Base-by-base conservation (phyloP, 2,329 filamentous ascomycete genomes). In the Claviceps cyperi region DNA sequence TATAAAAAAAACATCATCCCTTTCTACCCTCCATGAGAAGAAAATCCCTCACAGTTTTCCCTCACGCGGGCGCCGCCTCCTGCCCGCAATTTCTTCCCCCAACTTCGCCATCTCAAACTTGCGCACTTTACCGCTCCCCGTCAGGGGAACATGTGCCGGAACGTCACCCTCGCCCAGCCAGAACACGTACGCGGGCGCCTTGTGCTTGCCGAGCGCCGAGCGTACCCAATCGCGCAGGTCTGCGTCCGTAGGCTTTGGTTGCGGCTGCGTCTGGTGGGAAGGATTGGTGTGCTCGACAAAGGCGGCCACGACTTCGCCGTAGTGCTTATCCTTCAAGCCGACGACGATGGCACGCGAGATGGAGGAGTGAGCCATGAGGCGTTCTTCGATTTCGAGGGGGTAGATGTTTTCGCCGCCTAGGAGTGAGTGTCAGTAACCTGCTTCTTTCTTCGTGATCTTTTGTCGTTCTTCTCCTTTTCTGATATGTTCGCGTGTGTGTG, bases 301-400 rank as follows among this genome's bases (percentile, higher is more conserved):
- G 0, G 82, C 78, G 8, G 73, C 80, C 1, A 86, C 83, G 0
- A 85, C 82, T 60, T 88, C 84, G 48, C 83, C 84, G 57, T 86
- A 86, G 58, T 82, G 78, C n/a, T 72, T 69, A 58, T 86, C 77
- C 51, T 81, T 78, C 28, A 87, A 70, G 1, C 82, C 84, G 38
- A 86, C 78, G 2, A 87, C 83, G 46, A 84, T 75, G 14, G 83
- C 83, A n/a, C 77, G 70, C 1, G 71, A 63, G 28, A 88, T 73
- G 2, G 72, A 67, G 0, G 79, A 73, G 62, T 88, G 84, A 1
- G 74, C 71, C 44, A 80, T 68, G n/a, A 88, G 71, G 2, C 83
- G 75, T 62, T 86, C 82, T 64, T 88, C 84, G 52, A 87, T 86
- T 61, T 88, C 83, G 21, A 86, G 73, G 1, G 84, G 84, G 59